Evolutionary conservation across 2,329 filamentous ascomycete species (phyloP), one percentile per base, ranked within the genome.

Genomic region (Pseudogymnoascus sp.): DNA sequence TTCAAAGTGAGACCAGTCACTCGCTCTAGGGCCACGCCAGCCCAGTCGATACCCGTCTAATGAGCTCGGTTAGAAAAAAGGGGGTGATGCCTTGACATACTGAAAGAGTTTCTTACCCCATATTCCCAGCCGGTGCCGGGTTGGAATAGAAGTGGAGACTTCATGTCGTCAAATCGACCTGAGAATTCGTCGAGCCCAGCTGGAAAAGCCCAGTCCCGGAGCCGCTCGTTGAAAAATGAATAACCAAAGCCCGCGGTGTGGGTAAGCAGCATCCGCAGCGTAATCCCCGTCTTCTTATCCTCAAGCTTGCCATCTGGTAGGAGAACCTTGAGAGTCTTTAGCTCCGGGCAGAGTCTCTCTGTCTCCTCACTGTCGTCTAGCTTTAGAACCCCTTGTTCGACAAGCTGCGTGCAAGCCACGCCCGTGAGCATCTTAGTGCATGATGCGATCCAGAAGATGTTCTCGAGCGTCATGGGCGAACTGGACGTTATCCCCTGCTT

Each of bases 231-330:
- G 68, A 82, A 81, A 66, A 86, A 83, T 0, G 79, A 74, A 69
- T 87, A 87, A 0, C 81, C 81, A 25, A 86, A 85, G 0, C 85
- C 84, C 39, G 83, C 78, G 36, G 78, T 67, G 71, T 87, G 84
- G 1, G 72, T 79, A 48, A 87, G 69, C 1, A 87, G 71, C 82
- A 85, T 85, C n/a, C 83, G 75, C 64, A 86, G 68, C 0, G 84
- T 86, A 63, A 86, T 85, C 0, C 71, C 68, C 1, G 73, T 77
- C 28, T 77, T 78, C 74, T 83, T 84, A 0, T 70, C 67, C 19
- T 61, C 67, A 19, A 68, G 76, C 72, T 66, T 77, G 76, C 8
- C 79, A 61, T 2, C 68, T 71, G 6, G 72, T 54, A 62, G 69
- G 70, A 84, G 69, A 4, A 85, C 79, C 65, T 81, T 75, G 3